phyloP scores from a whole-genome alignment of 768 basidiomycete species.

The Rhizopogon vesiculosus region DNA sequence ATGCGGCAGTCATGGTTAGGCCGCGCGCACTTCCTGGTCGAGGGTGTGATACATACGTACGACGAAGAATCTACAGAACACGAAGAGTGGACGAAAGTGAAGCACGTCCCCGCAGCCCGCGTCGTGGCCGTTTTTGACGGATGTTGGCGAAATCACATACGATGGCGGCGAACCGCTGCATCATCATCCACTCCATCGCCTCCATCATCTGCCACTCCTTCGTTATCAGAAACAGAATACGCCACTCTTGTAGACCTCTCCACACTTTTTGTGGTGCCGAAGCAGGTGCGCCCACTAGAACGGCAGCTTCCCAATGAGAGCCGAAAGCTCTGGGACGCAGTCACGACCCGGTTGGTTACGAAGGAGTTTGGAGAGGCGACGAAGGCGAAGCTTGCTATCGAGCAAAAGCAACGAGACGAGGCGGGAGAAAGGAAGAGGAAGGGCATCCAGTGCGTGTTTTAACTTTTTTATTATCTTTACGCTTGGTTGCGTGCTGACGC shows the following conservation, averaged over 20 bases:
- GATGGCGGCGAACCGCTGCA: constrained; percentile 62
- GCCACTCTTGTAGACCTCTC: constrained; percentile 73
- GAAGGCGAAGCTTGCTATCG: constrained; percentile 84
- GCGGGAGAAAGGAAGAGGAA: constrained; percentile 84
- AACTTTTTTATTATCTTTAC: background rate
- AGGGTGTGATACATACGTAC: constrained; percentile 87
- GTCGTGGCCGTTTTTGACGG: constrained; percentile 85
- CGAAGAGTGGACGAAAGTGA: constrained; percentile 78
- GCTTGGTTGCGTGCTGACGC: background rate
- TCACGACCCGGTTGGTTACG: constrained; percentile 66
- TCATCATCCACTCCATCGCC: constrained; percentile 44
- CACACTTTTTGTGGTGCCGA: constrained; percentile 67
- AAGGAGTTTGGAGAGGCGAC: constrained; percentile 94
- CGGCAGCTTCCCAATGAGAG: constrained; percentile 81
- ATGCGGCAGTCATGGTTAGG: constrained; percentile 77
- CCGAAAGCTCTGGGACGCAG: constrained; percentile 80
- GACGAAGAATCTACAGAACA: constrained; percentile 57
- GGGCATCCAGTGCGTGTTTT: constrained; percentile 62
- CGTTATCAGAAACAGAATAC: constrained; percentile 43
- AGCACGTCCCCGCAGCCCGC: constrained; percentile 79
- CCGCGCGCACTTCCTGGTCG: constrained; percentile 75
- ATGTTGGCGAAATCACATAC: constrained; percentile 78
- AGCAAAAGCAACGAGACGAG: constrained; percentile 89
- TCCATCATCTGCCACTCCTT: constrained; percentile 26
- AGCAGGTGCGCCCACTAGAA: constrained; percentile 76